Evolutionary conservation across 2,329 filamentous ascomycete genomes (phyloP).

Genomic region (Hansfordia pulvinata): DNA sequence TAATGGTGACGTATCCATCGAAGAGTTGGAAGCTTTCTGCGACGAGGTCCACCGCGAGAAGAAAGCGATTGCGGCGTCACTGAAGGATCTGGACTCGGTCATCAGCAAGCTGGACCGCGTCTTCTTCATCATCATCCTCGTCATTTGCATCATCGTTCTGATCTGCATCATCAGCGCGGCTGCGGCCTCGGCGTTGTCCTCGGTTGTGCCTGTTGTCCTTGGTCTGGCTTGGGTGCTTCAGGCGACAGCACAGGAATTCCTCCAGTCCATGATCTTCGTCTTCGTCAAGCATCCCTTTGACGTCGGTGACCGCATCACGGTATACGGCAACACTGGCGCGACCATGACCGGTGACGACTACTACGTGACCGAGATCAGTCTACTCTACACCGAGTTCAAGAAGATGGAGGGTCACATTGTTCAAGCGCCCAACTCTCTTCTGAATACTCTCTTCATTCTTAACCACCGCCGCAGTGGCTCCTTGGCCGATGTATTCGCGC

Average conservation of each 20-base stretch:
- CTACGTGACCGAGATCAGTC: slow-evolving; percentile 86
- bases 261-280: slow-evolving; percentile 89
- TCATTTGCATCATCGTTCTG: slow-evolving; percentile 76
- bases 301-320: slow-evolving; percentile 81
- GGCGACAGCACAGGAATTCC: slow-evolving; percentile 83
- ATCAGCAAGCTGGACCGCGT: slow-evolving; percentile 82
- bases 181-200: slow-evolving; percentile 81
- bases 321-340: slow-evolving; percentile 84
- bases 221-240: slow-evolving; percentile 89
- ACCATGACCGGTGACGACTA: slow-evolving; percentile 75
- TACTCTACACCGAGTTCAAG: slow-evolving; percentile 95
- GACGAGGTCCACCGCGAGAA: slow-evolving; percentile 91
- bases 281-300: slow-evolving; percentile 97
- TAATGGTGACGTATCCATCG: slow-evolving; percentile 92
- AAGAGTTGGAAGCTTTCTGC: slow-evolving; percentile 84
- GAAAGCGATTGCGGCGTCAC: slow-evolving; percentile 85
- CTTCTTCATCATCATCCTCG: slow-evolving; percentile 71
- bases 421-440: slow-evolving; percentile 84
- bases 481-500: slow-evolving; percentile 57
- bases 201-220: slow-evolving; percentile 74
- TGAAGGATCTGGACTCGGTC: slow-evolving; percentile 91
- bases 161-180: slow-evolving; percentile 81
- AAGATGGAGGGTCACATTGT: slow-evolving; percentile 97
- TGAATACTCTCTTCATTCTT: slow-evolving; percentile 88
- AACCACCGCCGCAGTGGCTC: slow-evolving; percentile 86